These are phyloP conservation scores for Pseudozyma tsukubaensis DNA, from an alignment of 1,284 basidiomycete genomes.

Conservation along the genomic window DNA sequence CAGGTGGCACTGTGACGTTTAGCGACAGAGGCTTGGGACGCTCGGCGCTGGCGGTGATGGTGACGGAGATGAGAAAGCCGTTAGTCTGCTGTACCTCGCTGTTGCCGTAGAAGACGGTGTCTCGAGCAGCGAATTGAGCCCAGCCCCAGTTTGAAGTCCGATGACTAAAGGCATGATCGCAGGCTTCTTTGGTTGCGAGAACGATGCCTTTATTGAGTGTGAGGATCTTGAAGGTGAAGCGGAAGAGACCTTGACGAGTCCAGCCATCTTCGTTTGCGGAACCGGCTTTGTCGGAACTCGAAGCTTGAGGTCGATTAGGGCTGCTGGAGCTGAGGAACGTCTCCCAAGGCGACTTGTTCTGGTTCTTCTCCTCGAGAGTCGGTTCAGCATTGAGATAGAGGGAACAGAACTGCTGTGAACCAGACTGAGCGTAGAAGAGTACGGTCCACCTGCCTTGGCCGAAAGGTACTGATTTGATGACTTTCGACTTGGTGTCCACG, in stretches of 20 bases:
- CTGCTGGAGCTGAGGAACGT: conserved; percentile 23
- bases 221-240: conserved; percentile 82
- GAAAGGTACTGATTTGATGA: conserved; percentile 67
- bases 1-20: conserved; percentile 75
- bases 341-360: conserved; percentile 38
- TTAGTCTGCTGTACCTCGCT: conserved; percentile 73
- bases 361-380: conserved; percentile 42
- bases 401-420: conserved; percentile 59
- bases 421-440: conserved; percentile 62
- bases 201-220: conserved; percentile 73
- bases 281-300: conserved; percentile 12
- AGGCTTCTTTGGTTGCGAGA: conserved; percentile 74
- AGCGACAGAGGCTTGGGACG: conserved; percentile 73
- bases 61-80: conserved; percentile 81
- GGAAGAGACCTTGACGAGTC: conserved; percentile 83
- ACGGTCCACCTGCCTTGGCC: conserved; percentile 60
- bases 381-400: conserved; percentile 65
- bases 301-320: conserved; percentile 10
- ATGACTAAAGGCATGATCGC: conserved; percentile 83
- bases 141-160: conserved; percentile 73
- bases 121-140: conserved; percentile 79
- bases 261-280: conserved; percentile 74
- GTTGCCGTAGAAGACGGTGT: conserved; percentile 77
- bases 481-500: conserved; percentile 68
- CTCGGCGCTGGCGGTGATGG: conserved; percentile 78